These are phyloP conservation scores for Monosporascus sp. DNA, from an alignment of 2,329 filamentous ascomycete species.

Conservation along the genomic window DNA sequence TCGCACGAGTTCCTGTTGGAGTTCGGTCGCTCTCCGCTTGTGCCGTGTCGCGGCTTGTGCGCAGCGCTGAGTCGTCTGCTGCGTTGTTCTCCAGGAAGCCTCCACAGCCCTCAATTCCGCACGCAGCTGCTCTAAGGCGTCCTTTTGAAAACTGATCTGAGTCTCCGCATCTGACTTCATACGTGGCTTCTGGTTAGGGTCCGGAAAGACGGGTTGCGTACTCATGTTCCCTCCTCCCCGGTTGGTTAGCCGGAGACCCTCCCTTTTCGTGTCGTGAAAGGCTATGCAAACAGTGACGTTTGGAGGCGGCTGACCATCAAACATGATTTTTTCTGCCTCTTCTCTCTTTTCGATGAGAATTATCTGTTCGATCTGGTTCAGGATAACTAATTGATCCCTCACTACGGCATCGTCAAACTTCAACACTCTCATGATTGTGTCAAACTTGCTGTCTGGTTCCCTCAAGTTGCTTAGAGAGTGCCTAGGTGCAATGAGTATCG, in stretches of 20 bases:
- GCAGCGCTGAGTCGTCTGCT: slow-evolving; percentile 44
- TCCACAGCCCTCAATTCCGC: slow-evolving; percentile 49
- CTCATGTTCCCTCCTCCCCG: slow-evolving; percentile 32
- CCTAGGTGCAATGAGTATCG: slow-evolving; percentile 58
- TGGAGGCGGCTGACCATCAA: slow-evolving; percentile 50
- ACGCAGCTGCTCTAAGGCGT: slow-evolving; percentile 48
- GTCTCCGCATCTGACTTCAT: slow-evolving; percentile 74
- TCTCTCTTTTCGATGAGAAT: slow-evolving; percentile 66
- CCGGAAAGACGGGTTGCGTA: slow-evolving; percentile 33
- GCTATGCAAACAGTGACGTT: slow-evolving; percentile 73
- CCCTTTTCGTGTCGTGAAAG: slow-evolving; percentile 55
- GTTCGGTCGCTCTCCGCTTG: slow-evolving; percentile 28
- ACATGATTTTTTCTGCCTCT: slow-evolving; percentile 66
- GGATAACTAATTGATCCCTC: slow-evolving; percentile 78
- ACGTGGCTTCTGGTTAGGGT: slow-evolving; percentile 52
- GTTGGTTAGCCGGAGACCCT: slow-evolving; percentile 54
- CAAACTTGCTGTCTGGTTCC: slow-evolving; percentile 67
- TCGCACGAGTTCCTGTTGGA: slow-evolving; percentile 52
- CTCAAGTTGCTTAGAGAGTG: slow-evolving; percentile 55
- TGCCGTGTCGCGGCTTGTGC: slow-evolving; percentile 40
- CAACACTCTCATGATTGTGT: slow-evolving; percentile 75
- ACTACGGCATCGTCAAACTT: slow-evolving; percentile 78
- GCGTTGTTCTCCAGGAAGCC: slow-evolving; percentile 39
- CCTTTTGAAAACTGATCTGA: slow-evolving; percentile 52
- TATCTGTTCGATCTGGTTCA: slow-evolving; percentile 75